These are phyloP conservation scores for Haematococcus lacustris DNA, from an alignment of 139 green algal genomes.

Conservation along the genomic window DNA sequence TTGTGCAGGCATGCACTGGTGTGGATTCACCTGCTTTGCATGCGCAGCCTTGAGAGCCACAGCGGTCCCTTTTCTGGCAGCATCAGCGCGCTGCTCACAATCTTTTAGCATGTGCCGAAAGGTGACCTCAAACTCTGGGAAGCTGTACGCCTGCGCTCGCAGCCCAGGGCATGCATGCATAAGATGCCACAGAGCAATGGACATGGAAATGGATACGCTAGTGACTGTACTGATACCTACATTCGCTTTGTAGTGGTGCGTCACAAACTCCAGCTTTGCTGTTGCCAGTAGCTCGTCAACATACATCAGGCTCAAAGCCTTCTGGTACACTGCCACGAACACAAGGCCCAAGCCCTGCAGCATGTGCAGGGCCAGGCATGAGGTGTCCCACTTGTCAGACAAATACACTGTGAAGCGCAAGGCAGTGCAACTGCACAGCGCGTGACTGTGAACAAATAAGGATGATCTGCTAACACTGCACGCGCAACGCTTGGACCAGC, in stretches of 20 bases:
- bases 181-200: neutral
- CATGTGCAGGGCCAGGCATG: no score
- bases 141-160: conserved; percentile 10
- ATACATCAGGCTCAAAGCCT: conserved; percentile 81
- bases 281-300: conserved; percentile 77
- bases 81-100: conserved; percentile 56
- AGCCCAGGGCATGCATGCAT: neutral
- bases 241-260: conserved; percentile 26
- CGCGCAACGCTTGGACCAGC: neutral
- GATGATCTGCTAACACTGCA: no score
- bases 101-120: conserved; percentile 56
- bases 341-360: conserved; percentile 84
- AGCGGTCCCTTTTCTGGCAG: no score
- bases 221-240: neutral
- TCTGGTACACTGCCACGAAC: conserved; percentile 95
- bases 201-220: no score
- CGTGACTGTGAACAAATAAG: no score
- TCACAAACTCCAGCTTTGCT: conserved; percentile 57
- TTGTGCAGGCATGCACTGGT: no score
- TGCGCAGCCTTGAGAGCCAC: no score
- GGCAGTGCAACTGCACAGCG: no score
- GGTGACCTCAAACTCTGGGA: conserved; percentile 33
- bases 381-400: no score
- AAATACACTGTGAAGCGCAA: no score
- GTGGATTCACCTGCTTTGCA: no score